Evolutionary conservation across 1,284 basidiomycete genomes (phyloP).

Genomic region (Agroathelia rolfsii): DNA sequence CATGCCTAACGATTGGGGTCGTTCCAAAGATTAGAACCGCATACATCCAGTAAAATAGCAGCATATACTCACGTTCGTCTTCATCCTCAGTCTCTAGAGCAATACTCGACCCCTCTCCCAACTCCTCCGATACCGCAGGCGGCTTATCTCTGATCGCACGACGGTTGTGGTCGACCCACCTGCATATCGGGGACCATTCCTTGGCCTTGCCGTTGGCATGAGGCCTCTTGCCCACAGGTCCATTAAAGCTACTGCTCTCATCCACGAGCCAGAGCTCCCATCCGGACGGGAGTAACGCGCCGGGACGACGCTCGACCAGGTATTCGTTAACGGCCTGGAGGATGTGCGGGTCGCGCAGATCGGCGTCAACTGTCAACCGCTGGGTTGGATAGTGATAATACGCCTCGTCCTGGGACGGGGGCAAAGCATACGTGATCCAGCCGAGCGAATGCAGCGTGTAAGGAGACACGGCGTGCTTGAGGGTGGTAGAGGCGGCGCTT

Average conservation of each 20-base stretch:
- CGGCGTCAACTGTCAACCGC: slow-evolving; percentile 53
- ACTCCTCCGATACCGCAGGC: slow-evolving; percentile 18
- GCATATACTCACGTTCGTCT: slow-evolving; percentile 45
- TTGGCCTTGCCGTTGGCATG: slow-evolving; percentile 17
- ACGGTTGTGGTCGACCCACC: slow-evolving; percentile 59
- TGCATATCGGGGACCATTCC: slow-evolving; percentile 30
- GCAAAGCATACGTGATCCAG: slow-evolving; percentile 62
- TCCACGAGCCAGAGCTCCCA: slow-evolving; percentile 49
- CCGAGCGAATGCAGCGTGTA: slow-evolving; percentile 27
- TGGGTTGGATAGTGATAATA: slow-evolving; percentile 57
- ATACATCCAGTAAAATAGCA: background rate
- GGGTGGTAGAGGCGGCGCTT: slow-evolving; percentile 12
- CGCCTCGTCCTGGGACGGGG: slow-evolving; percentile 50
- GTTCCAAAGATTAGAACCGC: slow-evolving; percentile 4
- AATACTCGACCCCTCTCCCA: slow-evolving; percentile 13
- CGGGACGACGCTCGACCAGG: slow-evolving; percentile 27
- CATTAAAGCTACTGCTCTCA: slow-evolving; percentile 14
- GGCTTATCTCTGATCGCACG: slow-evolving; percentile 15
- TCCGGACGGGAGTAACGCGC: slow-evolving; percentile 25
- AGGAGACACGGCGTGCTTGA: slow-evolving; percentile 14
- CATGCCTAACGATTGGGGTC: slow-evolving; percentile 29
- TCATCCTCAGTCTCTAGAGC: slow-evolving; percentile 18
- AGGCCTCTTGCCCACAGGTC: slow-evolving; percentile 17
- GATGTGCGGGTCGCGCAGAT: slow-evolving; percentile 40
- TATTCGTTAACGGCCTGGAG: slow-evolving; percentile 42